Evolutionary conservation across 768 basidiomycete genomes (phyloP).

Genomic region (Russula abietina): DNA sequence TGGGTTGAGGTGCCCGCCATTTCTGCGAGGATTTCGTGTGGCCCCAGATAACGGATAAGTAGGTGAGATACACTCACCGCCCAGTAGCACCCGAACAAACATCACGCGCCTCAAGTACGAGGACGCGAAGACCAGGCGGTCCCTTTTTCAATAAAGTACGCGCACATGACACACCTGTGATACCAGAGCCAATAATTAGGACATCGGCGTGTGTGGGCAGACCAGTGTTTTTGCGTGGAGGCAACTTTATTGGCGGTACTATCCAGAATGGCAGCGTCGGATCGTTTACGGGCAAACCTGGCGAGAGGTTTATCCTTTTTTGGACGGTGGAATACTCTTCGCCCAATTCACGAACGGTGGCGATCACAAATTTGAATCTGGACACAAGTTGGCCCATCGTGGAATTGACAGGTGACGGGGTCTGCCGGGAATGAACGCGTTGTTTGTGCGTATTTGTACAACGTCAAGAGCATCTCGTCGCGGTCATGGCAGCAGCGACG

Average conservation of each 20-base stretch:
- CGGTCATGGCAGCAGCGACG: too few species aligned
- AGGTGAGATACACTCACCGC: slow-evolving; percentile 37
- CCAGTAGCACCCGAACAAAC: slow-evolving; percentile 71
- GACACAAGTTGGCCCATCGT: too few species aligned
- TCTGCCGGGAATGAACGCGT: too few species aligned
- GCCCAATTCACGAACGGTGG: not conserved
- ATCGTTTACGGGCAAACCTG: slow-evolving; percentile 51
- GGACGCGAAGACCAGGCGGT: slow-evolving; percentile 37
- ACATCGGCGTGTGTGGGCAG: slow-evolving; percentile 53
- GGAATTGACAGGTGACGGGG: too few species aligned
- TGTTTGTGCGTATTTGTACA: too few species aligned
- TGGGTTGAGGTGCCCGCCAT: slow-evolving; percentile 65
- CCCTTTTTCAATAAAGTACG: slow-evolving; percentile 43
- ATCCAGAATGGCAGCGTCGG: slow-evolving; percentile 63
- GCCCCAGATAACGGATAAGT: too few species aligned
- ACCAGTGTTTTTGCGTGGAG: slow-evolving; percentile 28
- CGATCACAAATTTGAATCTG: slow-evolving; percentile 5
- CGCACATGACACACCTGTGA: slow-evolving; percentile 60
- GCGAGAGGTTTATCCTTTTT: slow-evolving; percentile 35
- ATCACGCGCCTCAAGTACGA: slow-evolving; percentile 80
- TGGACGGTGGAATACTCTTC: slow-evolving; percentile 11
- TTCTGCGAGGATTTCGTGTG: slow-evolving; percentile 36
- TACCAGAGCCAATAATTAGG: slow-evolving; percentile 72
- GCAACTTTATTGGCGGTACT: slow-evolving; percentile 44
- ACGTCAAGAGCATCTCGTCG: too few species aligned